Percentiles rank a stretch among this genome's conserved stretches.
phyloP scores from a whole-genome alignment of 495 filamentous ascomycete species.

The Xylaria cubensis region DNA sequence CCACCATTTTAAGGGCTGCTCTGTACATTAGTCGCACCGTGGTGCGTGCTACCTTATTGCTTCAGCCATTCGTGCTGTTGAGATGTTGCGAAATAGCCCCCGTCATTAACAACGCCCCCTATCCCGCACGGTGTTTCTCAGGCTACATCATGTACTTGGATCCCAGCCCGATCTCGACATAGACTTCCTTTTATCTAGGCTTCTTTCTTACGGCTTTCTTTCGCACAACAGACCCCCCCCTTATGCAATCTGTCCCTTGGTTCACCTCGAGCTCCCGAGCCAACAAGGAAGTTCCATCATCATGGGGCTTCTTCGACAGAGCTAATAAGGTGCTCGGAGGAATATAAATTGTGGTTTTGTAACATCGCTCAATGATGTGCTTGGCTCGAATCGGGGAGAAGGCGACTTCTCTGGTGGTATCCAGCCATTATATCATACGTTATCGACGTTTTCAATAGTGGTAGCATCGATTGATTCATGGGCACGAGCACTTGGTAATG shows the following conservation, averaged over 20 bases:
- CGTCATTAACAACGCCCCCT: constrained; percentile 18
- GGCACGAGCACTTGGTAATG: constrained; percentile 12
- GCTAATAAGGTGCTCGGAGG: background rate
- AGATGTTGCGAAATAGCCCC: constrained; percentile 26
- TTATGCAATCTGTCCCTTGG: constrained; percentile 10
- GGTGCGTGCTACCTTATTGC: constrained; percentile 29
- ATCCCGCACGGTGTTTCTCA: constrained; percentile 22
- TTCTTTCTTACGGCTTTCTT: constrained; percentile 26
- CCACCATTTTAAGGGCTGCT: constrained; percentile 30
- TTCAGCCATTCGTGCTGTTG: constrained; percentile 13
- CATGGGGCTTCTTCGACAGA: background rate
- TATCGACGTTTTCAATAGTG: constrained; percentile 5
- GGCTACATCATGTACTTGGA: constrained; percentile 37
- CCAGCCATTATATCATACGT: constrained; percentile 6
- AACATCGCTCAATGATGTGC: constrained; percentile 3
- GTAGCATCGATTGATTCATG: constrained; percentile 8
- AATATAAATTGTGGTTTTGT: background rate
- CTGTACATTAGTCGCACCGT: constrained; percentile 40
- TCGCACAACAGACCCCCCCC: constrained; percentile 22
- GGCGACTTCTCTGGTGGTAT: background rate
- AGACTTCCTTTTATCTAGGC: constrained; percentile 31
- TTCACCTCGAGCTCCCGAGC: background rate
- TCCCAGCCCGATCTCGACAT: constrained; percentile 32
- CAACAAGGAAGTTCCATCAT: background rate
- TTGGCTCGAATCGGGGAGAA: constrained; percentile 3